Evolutionary conservation across 192 early-diverging fungal genomes (phyloP), one percentile per base, ranked within the genome.

Genomic region (Podila clonocystis): DNA sequence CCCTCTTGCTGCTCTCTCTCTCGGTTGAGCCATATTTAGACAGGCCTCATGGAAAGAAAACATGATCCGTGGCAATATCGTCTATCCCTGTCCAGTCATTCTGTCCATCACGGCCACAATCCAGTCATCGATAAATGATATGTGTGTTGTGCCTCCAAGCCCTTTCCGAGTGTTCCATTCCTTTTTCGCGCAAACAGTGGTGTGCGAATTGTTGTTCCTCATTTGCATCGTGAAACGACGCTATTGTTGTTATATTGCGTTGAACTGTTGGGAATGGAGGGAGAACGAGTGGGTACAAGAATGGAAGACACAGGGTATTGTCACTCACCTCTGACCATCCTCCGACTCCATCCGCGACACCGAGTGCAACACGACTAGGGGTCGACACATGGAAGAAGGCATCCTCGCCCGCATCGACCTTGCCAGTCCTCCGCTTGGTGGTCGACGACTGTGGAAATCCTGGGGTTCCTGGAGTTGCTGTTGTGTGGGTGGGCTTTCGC

Each of bases 301-400:
- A 9, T 33, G 36, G 11, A 9, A 67, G 36, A 36, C 45, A 48
- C 20, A 28, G 17, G 19, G 22, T 17, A 12, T 30, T 22, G 5
- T 67, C 58, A 41, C 74, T 79, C 24, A 88, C 87, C 69, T 87
- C 82, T 58, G 85, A 65, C 88, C 88, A 89, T 24, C 88, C 88
- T 30, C 88, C 88, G 33, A 89, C 88, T n/a, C 88, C 88, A 59
- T 89, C 88, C 1, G 88, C 88, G 3, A 89, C 88, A 49, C 88
- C 88, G 19, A 89, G 60, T 7, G 87, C 87, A 5, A 89, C 68
- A 4, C 88, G 87, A 19, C 80, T 78, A 17, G 79, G 77, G 2
- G 88, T 89, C 20, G 66, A 74, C 36, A 85, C 85, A 49, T 89
- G 82, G 34, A 88, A 89, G 63, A 89, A 89, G 9, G 88, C 88